A percentile compares a stretch with the other conserved stretches of the same genome.
Conservation (phyloP, 2,329 filamentous ascomycete genomes). For the Pseudocercospora fijiensis region DNA sequence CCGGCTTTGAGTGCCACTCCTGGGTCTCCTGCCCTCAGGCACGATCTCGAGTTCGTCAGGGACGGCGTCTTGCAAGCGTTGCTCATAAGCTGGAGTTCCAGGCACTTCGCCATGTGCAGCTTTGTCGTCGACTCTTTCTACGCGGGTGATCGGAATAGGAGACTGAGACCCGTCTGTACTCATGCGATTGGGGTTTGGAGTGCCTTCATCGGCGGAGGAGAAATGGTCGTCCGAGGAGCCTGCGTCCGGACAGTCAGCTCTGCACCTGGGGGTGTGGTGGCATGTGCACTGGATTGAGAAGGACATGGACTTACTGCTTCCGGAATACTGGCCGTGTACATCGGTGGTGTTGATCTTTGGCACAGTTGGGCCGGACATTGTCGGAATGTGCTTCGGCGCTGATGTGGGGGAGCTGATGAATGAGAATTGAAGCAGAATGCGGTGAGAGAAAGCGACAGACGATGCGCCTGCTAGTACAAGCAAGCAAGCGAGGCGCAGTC, state of each 20-base stretch:
- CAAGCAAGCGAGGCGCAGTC: background rate
- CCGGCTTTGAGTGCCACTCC: conserved; percentile 39
- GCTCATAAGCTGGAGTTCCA: conserved; percentile 60
- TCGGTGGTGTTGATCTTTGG: conserved; percentile 36
- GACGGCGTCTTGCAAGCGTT: conserved; percentile 58
- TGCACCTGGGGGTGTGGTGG: background rate
- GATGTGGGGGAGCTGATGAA: background rate
- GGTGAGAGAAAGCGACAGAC: background rate
- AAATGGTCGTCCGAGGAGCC: conserved; percentile 57
- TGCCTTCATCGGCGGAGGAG: conserved; percentile 63
- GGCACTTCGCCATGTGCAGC: conserved; percentile 62
- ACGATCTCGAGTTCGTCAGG: conserved; percentile 64
- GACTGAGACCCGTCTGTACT: conserved; percentile 44
- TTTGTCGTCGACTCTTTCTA: conserved; percentile 61
- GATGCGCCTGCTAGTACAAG: background rate
- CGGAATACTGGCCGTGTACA: conserved; percentile 24
- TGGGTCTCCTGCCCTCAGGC: conserved; percentile 43
- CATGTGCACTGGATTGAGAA: background rate
- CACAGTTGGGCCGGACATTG: conserved; percentile 34
- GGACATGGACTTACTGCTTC: conserved; percentile 19
- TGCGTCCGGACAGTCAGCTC: conserved; percentile 7
- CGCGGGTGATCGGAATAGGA: conserved; percentile 60
- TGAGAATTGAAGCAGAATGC: background rate
- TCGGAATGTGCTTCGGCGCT: background rate
- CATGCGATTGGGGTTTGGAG: conserved; percentile 37